A percentile compares a stretch with the other conserved stretches of the same genome.
Conservation (phyloP, 2,329 filamentous ascomycete genomes). For the Gnomoniopsis sp. region DNA sequence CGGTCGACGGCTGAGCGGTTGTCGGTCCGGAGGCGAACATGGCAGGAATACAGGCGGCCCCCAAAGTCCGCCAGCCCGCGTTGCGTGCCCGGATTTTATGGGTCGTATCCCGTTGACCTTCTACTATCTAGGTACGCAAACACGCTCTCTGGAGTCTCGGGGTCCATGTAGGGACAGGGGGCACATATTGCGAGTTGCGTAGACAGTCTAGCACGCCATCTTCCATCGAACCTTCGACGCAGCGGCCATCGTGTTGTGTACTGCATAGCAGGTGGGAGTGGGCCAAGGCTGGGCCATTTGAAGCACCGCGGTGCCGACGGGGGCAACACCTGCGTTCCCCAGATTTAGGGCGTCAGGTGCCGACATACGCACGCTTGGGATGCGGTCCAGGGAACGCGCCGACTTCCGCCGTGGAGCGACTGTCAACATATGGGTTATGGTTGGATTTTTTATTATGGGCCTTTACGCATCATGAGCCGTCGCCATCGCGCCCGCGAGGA, state of each 20-base stretch:
- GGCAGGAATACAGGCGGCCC: neutral
- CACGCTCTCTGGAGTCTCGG: too few species aligned
- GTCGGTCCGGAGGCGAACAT: constrained; percentile 7
- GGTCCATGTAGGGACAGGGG: neutral
- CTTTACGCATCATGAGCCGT: neutral
- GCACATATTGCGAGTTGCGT: neutral
- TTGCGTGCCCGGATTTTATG: constrained; percentile 10
- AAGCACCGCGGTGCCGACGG: neutral
- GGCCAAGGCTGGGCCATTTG: neutral
- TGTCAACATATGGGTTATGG: neutral
- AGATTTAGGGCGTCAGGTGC: neutral
- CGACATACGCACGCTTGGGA: neutral
- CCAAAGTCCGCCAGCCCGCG: constrained; percentile 8
- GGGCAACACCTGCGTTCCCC: neutral
- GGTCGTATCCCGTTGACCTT: neutral
- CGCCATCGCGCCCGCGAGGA: neutral
- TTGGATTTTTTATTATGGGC: neutral
- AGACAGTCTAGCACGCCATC: constrained; percentile 16
- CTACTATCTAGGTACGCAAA: neutral
- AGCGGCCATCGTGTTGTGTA: neutral
- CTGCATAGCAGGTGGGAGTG: neutral
- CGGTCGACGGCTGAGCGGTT: constrained; percentile 11
- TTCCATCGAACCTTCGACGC: constrained; percentile 1
- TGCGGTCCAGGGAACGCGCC: neutral
- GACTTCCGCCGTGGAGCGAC: neutral